Evolutionary conservation across 1,284 basidiomycete species (phyloP).

Genomic region (Malassezia pachydermatis): DNA sequence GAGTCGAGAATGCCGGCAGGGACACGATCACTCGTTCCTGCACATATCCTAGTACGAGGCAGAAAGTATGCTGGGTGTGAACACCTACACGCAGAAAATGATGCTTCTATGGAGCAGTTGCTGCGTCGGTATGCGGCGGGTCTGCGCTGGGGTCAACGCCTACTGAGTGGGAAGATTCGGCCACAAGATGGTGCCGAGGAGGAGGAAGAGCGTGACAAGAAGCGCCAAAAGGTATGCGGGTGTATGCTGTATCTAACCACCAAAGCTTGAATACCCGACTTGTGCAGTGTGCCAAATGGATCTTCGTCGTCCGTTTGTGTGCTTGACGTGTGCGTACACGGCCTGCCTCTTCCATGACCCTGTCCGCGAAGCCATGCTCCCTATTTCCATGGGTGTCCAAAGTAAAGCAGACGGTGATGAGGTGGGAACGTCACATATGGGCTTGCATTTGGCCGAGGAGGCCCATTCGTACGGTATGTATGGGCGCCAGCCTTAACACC

Average conservation of each 20-base stretch:
- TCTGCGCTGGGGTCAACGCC: conserved; percentile 31
- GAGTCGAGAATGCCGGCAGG: too few relatives aligned
- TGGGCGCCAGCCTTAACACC: background rate
- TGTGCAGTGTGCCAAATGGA: conserved; percentile 31
- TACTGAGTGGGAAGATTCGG: conserved; percentile 27
- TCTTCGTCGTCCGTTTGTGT: conserved; percentile 40
- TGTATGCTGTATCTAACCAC: background rate
- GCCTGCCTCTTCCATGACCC: conserved; percentile 33
- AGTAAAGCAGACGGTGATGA: conserved; percentile 19
- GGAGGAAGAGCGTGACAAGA: conserved; percentile 12
- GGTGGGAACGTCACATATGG: conserved; percentile 19
- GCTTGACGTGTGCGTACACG: conserved; percentile 34
- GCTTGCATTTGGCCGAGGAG: conserved; percentile 15
- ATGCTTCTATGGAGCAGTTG: conserved; percentile 14
- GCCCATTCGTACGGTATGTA: conserved; percentile 17
- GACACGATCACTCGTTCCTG: too few relatives aligned
- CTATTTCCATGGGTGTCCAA: conserved; percentile 14
- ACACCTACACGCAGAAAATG: background rate
- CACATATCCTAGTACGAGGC: background rate
- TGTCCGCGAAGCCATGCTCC: background rate
- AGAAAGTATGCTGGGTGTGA: conserved; percentile 8
- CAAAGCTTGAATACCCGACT: conserved; percentile 35
- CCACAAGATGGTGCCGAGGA: conserved; percentile 21
- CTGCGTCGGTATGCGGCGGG: conserved; percentile 32
- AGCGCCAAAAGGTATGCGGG: conserved; percentile 7